Evolutionary conservation across 306 rosid genomes (phyloP), one percentile per base, ranked within the genome.

Genomic region (Dicorynia guianensis): DNA sequence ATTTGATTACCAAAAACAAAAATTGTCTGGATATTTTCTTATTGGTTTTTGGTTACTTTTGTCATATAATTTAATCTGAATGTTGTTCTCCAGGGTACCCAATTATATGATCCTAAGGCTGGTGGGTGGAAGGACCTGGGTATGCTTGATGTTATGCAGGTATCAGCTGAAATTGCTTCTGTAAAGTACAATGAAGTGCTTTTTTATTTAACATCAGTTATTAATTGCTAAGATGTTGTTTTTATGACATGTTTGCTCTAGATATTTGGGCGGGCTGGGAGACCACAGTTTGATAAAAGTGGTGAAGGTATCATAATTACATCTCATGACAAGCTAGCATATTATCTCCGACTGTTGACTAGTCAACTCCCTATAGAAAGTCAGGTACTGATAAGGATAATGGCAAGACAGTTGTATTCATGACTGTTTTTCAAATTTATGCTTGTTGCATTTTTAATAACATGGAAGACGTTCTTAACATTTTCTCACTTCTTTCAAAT

Each of bases 101-200:
- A 94, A 86, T 83, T 94, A 55, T 94, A 94, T 84, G 96, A 94
- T 87, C 81, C 98, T 72, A 94, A 94, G 88, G 98, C 98, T 78
- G 98, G 98, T 82, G 98, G 98, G 39, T 94, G 97, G 96, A 82
- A 85, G 73, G 98, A 94, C 82, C 87, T 94, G 52, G 98, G 98
- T 72, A 94, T 94, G 98, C 98, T 94, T 69, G 98, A 94, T 86
- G 98, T 94, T 78, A 94, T 94, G 98, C 97, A 94, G 93, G 98
- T 87, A 59, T 77, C 77, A 67, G 72, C 56, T 57, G 33, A 73
- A 57, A 65, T 55, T 74, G 78, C 66, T 20, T 62, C 63, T 67
- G 19, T 38, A 20, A 75, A 33, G 72, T 50, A 67, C 20, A 44
- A 54, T 65, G 47, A 67, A 67, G 65, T 18, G n/a, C 36, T 14